Evolutionary conservation across 2,329 filamentous ascomycete genomes (phyloP).

Genomic region (Epichloe glyceriae): DNA sequence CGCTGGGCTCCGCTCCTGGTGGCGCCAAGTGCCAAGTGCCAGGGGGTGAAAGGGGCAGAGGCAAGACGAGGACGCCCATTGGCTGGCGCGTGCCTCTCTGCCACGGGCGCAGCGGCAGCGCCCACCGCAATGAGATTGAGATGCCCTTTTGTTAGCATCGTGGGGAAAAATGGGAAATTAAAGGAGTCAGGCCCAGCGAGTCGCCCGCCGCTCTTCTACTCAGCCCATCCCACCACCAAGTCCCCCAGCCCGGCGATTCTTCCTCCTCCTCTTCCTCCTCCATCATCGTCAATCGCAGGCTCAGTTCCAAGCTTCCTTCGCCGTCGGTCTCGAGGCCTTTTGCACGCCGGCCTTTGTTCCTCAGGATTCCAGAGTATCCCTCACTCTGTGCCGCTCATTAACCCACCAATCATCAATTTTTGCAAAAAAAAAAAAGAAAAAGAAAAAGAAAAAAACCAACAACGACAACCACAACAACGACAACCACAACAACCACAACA

Average conservation of each 20-base stretch:
- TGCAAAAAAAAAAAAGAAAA: background rate
- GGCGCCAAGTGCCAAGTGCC: too few species aligned
- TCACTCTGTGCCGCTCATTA: slow-evolving; percentile 9
- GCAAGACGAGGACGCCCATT: too few species aligned
- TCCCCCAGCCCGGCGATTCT: background rate
- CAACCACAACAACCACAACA: background rate
- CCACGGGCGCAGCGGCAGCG: too few species aligned
- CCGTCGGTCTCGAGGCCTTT: background rate
- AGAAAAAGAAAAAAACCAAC: background rate
- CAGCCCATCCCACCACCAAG: background rate
- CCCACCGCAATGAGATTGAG: background rate
- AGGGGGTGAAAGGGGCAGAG: too few species aligned
- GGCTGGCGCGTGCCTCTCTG: too few species aligned
- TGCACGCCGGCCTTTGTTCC: slow-evolving; percentile 1
- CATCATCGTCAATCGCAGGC: background rate
- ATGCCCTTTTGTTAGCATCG: background rate
- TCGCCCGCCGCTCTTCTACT: background rate
- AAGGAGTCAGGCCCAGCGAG: background rate
- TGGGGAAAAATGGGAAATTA: slow-evolving; percentile 4
- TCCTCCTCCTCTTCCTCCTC: background rate
- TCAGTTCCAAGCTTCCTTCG: background rate
- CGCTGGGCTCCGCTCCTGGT: too few species aligned
- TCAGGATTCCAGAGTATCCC: slow-evolving; percentile 13
- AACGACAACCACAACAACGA: background rate
- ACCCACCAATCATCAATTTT: background rate